phyloP scores from a whole-genome alignment of 331 rosid genomes.

The Quercus lobata region DNA sequence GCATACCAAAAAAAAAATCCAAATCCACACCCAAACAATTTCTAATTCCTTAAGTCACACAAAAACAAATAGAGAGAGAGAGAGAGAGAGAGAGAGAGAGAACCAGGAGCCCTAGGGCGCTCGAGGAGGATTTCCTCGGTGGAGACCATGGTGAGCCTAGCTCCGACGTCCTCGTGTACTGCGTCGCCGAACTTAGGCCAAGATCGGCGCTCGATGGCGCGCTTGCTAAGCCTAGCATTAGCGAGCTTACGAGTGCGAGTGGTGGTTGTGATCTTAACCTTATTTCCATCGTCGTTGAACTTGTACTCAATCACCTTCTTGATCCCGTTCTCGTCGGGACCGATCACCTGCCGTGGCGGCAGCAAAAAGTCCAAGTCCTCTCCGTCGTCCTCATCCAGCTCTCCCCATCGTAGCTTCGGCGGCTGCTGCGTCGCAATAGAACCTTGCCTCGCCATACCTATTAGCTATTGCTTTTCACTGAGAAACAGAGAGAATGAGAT shows the following conservation, averaged over 20 bases:
- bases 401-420: slow-evolving; percentile 73
- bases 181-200: slow-evolving; percentile 97
- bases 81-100: not conserved
- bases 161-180: slow-evolving; percentile 76
- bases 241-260: slow-evolving; percentile 83
- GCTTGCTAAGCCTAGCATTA: slow-evolving; percentile 81
- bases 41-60: too few relatives aligned
- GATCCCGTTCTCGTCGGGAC: slow-evolving; percentile 77
- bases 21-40: not conserved
- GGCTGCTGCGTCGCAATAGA: slow-evolving; percentile 27
- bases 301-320: slow-evolving; percentile 74
- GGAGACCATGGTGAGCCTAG: slow-evolving; percentile 86
- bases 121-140: slow-evolving; percentile 89
- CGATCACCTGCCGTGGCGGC: slow-evolving; percentile 77
- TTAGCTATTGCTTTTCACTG: not conserved
- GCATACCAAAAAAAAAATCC: not conserved
- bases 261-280: slow-evolving; percentile 71
- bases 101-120: slow-evolving; percentile 89
- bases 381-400: slow-evolving; percentile 85
- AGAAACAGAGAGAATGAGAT: not conserved
- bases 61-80: not conserved
- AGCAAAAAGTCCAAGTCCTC: slow-evolving; percentile 76
- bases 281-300: slow-evolving; percentile 78
- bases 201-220: slow-evolving; percentile 73
- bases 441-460: slow-evolving; percentile 15